Percentiles rank a stretch among this genome's conserved stretches.
Evolutionary conservation across 371 early-diverging fungal genomes (phyloP).

Genomic region (Mortierella sp.): DNA sequence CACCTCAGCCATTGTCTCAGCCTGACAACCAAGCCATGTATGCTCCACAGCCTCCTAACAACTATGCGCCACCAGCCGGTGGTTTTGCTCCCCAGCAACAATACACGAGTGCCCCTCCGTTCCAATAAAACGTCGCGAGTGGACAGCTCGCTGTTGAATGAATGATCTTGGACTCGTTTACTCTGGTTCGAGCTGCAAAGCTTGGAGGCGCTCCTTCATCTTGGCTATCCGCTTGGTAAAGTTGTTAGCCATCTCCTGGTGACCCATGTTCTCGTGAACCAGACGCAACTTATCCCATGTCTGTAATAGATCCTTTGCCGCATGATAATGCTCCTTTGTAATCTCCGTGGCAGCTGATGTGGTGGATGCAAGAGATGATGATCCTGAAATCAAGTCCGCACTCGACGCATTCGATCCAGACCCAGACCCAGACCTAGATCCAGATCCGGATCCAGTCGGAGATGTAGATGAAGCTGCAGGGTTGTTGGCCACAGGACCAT

Average conservation of each 20-base stretch:
- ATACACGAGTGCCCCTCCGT: slow-evolving; percentile 21
- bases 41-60: slow-evolving; percentile 8
- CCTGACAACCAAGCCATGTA: slow-evolving; percentile 16
- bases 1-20: background rate
- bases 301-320: slow-evolving; percentile 17
- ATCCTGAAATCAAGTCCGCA: no score
- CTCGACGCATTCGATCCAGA: no score
- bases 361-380: background rate
- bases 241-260: slow-evolving; percentile 39
- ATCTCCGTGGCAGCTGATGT: background rate
- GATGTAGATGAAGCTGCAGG: background rate
- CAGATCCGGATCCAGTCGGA: background rate
- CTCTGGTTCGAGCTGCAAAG: background rate
- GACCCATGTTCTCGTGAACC: slow-evolving; percentile 36
- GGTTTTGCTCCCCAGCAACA: slow-evolving; percentile 41
- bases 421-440: no score
- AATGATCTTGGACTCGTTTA: background rate
- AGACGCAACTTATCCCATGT: slow-evolving; percentile 30
- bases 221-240: slow-evolving; percentile 28
- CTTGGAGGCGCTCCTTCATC: slow-evolving; percentile 15
- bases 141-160: no score
- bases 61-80: slow-evolving; percentile 17
- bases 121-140: no score
- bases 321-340: slow-evolving; percentile 16
- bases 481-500: background rate